These are phyloP conservation scores for Cornus controversa DNA, from an alignment of 148 eudicot species.

Conservation along the genomic window DNA sequence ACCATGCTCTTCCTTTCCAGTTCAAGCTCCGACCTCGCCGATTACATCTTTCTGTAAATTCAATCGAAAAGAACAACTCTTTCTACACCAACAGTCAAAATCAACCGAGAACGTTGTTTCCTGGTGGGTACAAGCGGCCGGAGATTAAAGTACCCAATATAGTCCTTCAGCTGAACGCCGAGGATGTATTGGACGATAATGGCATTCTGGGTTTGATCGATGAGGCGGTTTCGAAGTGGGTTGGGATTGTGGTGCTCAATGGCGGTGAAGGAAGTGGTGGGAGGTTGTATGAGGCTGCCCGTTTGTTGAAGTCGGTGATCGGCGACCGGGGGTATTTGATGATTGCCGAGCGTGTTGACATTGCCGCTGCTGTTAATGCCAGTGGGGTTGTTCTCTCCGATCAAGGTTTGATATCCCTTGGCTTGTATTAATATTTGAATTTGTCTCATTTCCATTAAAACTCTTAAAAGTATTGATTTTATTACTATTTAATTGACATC, in stretches of 20 bases:
- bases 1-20: background rate
- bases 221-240: conserved; percentile 53
- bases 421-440: background rate
- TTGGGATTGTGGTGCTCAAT: conserved; percentile 71
- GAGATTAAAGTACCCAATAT: conserved; percentile 66
- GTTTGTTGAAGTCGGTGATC: conserved; percentile 76
- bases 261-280: conserved; percentile 61
- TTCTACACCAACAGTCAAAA: conserved; percentile 2
- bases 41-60: background rate
- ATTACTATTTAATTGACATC: too few relatives aligned
- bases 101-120: conserved; percentile 46
- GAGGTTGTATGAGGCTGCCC: conserved; percentile 75
- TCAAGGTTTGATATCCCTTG: conserved; percentile 51
- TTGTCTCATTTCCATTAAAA: background rate
- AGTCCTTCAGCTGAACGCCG: conserved; percentile 53
- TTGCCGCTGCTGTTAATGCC: conserved; percentile 89
- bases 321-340: conserved; percentile 79
- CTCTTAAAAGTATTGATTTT: too few relatives aligned
- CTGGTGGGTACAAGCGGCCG: conserved; percentile 86
- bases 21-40: conserved; percentile 10
- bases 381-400: conserved; percentile 86
- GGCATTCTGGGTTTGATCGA: conserved; percentile 57
- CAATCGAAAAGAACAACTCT: conserved; percentile 7
- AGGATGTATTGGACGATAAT: conserved; percentile 50
- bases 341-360: conserved; percentile 83